phyloP scores from a whole-genome alignment of 2,329 filamentous ascomycete genomes.

The Epichloe festucae region DNA sequence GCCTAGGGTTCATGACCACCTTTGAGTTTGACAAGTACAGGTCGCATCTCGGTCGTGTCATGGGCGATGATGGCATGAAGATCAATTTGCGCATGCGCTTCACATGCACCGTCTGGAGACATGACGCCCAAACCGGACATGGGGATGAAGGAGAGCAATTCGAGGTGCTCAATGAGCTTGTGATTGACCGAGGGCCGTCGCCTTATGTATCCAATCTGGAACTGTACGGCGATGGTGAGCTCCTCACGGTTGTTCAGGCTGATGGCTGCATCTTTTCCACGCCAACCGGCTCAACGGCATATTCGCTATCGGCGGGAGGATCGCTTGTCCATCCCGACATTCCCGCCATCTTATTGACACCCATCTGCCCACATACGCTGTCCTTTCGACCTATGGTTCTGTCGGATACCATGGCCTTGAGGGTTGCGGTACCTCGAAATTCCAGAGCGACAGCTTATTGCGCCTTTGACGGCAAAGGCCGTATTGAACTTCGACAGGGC shows the following conservation, averaged over 20 bases:
- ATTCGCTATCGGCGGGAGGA: slow-evolving; percentile 89
- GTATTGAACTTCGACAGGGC: slow-evolving; percentile 81
- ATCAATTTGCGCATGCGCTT: slow-evolving; percentile 98
- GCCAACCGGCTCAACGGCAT: slow-evolving; percentile 87
- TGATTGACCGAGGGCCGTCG: slow-evolving; percentile 92
- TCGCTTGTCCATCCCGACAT: slow-evolving; percentile 95
- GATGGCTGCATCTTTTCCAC: slow-evolving; percentile 98
- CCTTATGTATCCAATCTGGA: slow-evolving; percentile 96
- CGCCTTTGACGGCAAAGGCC: slow-evolving; percentile 93
- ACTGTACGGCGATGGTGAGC: slow-evolving; percentile 87
- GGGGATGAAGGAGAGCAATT: slow-evolving; percentile 88
- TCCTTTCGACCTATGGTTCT: slow-evolving; percentile 97
- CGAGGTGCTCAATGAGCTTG: slow-evolving; percentile 94
- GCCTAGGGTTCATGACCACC: slow-evolving; percentile 76
- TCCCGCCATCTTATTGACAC: slow-evolving; percentile 88
- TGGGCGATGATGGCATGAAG: slow-evolving; percentile 92
- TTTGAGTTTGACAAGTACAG: slow-evolving; percentile 85
- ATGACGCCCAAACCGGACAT: slow-evolving; percentile 45
- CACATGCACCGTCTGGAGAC: slow-evolving; percentile 89
- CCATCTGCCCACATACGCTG: slow-evolving; percentile 93
- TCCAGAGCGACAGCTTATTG: slow-evolving; percentile 92
- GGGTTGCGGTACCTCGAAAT: slow-evolving; percentile 71
- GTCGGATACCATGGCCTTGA: slow-evolving; percentile 84
- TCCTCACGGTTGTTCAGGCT: slow-evolving; percentile 89
- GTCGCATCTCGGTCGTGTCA: slow-evolving; percentile 71